Evolutionary conservation across 1,139 yeast genomes (phyloP).

Genomic region (Taphrina populina): DNA sequence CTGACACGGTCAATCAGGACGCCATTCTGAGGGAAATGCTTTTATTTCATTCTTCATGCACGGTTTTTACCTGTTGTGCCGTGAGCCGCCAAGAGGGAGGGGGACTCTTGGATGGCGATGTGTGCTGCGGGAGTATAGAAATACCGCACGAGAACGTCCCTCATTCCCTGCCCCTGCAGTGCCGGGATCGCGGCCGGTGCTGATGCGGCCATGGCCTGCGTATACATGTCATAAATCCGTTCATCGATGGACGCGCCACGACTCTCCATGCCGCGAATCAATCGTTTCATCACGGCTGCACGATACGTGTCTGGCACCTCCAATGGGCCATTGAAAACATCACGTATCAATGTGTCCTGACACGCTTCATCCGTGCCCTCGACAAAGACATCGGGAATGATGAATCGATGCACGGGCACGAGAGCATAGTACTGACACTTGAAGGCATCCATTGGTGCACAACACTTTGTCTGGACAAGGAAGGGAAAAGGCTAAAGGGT

Average conservation of each 20-base stretch:
- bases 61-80: conserved; percentile 31
- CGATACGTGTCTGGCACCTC: conserved; percentile 13
- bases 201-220: too few relatives aligned
- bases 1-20: background rate
- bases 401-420: conserved; percentile 3
- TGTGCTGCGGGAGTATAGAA: background rate
- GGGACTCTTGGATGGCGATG: conserved; percentile 4
- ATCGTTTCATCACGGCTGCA: background rate
- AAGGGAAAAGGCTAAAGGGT: too few relatives aligned
- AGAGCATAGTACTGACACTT: conserved; percentile 14
- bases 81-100: conserved; percentile 18
- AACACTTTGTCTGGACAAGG: too few relatives aligned
- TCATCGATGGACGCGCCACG: conserved; percentile 1
- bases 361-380: too few relatives aligned
- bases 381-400: background rate
- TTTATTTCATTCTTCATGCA: too few relatives aligned
- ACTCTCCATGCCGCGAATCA: background rate
- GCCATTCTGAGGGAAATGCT: background rate
- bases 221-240: conserved; percentile 4
- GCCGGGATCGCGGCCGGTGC: too few relatives aligned
- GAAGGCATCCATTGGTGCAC: background rate
- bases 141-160: conserved; percentile 11
- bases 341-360: background rate
- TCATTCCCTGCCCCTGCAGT: too few relatives aligned
- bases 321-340: background rate